Conservation (phyloP, 345 rosid species). For the Citrus australasica region DNA sequence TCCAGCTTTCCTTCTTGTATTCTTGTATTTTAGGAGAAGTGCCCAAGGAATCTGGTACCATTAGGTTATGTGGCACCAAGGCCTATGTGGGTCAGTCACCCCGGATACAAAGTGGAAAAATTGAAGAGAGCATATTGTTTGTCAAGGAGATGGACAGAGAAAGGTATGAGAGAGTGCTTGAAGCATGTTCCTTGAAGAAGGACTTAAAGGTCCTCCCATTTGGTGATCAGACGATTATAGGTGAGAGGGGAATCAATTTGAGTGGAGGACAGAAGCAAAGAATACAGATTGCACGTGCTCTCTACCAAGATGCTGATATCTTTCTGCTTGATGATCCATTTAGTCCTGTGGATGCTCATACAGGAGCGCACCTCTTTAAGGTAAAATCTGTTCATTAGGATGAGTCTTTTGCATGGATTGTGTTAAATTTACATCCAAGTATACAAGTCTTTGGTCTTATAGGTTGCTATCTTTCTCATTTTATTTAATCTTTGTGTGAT, state of each 20-base stretch:
- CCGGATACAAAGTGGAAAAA: conserved; percentile 81
- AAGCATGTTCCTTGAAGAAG: conserved; percentile 60
- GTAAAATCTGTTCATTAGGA: conserved; percentile 14
- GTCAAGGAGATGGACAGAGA: conserved; percentile 50
- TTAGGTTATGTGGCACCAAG: conserved; percentile 59
- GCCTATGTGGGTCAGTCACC: conserved; percentile 82
- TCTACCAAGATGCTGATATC: conserved; percentile 60
- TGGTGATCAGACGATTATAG: conserved; percentile 80
- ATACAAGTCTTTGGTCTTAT: too few species aligned
- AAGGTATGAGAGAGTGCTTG: conserved; percentile 47
- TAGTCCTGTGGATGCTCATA: conserved; percentile 81
- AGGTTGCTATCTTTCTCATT: background rate
- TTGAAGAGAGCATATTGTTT: conserved; percentile 58
- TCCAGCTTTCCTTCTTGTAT: conserved; percentile 71
- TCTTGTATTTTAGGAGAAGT: conserved; percentile 69
- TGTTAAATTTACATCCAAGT: too few species aligned
- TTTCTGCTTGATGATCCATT: conserved; percentile 84
- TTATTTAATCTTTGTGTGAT: conserved; percentile 7
- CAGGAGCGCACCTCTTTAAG: conserved; percentile 59
- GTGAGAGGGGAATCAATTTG: conserved; percentile 76
- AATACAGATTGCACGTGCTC: conserved; percentile 72
- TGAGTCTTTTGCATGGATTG: too few species aligned
- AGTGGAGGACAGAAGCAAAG: conserved; percentile 92
- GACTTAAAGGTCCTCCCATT: conserved; percentile 68
- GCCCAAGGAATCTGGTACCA: conserved; percentile 57